Base-by-base conservation (phyloP, 495 filamentous ascomycete genomes). In the Saxophila tyrrhenica region DNA sequence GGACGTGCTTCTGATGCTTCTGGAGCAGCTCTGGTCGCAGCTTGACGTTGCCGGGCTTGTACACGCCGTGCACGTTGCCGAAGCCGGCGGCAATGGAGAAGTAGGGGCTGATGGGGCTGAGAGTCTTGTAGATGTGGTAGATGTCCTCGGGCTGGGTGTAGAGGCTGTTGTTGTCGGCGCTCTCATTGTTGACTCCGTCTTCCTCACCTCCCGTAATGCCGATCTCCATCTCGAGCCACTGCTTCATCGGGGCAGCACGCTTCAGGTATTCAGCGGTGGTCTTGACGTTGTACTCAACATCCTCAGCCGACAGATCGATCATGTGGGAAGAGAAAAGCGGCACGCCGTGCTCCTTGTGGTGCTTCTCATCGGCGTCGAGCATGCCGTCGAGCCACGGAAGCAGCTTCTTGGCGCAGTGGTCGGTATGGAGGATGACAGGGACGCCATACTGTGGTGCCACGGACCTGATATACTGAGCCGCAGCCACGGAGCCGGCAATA, bases 141-240 rank as follows among this genome's bases (percentile, higher is more conserved):
- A 66, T 66, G 59, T 66, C 64, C 47, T 66, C 64, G 52, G 92
- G 92, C 72, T 97, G 92, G 41, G 92, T 97, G 81, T 97, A 97
- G 50, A 97, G 81, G 55, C 87, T 82, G 75, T 84, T 85, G 79
- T 97, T 97, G 78, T 97, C 92, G 51, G 96, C 85, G 57, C 75
- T 76, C 65, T 84, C 79, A 71, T 87, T 89, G 75, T 96, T 84
- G 48, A 87, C 85, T 70, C 91, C 89, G 59, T 95, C 92, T 69
- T 96, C 90, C 75, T 95, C 89, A 69, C 90, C 90, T 73, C 90
- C 89, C 61, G 88, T 92, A 69, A 92, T 89, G 65, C 87, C 90
- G 62, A 94, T 90, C 73, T 91, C 86, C 92, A 97, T 99, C 78
- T 99, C 92, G 51, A 99, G 79, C 87, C 88, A 99, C 70, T 96